A percentile compares a stretch with the other conserved stretches of the same genome.
phyloP scores from a whole-genome alignment of 2,329 filamentous ascomycete species.

The Monosporascus sp. region DNA sequence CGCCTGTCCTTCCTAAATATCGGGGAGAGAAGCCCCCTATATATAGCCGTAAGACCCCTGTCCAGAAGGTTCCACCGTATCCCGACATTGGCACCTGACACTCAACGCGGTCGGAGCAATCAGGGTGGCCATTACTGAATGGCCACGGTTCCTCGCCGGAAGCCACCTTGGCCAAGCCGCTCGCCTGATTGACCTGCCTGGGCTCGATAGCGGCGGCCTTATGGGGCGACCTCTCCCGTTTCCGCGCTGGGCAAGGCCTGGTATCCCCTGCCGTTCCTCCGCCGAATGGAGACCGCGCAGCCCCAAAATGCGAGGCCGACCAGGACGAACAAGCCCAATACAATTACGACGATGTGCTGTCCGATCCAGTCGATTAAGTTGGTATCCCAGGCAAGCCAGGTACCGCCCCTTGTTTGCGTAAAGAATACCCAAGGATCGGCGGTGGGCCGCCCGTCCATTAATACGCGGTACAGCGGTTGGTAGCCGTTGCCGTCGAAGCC shows the following conservation, averaged over 20 bases:
- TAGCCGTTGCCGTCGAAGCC: conserved; percentile 10
- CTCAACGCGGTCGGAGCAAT: too few species aligned
- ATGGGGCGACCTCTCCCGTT: background rate
- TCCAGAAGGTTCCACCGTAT: too few species aligned
- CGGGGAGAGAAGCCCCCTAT: too few species aligned
- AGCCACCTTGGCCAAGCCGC: too few species aligned
- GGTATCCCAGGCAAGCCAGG: conserved; percentile 27
- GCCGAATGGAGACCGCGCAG: background rate
- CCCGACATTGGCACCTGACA: too few species aligned
- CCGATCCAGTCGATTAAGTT: conserved; percentile 23
- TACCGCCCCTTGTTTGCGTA: conserved; percentile 22
- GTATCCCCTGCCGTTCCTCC: background rate
- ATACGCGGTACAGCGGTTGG: conserved; percentile 16
- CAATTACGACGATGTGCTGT: conserved; percentile 14
- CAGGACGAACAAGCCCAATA: background rate
- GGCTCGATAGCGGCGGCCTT: too few species aligned
- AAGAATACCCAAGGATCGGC: conserved; percentile 25
- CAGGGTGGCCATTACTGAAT: too few species aligned
- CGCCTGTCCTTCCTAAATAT: too few species aligned
- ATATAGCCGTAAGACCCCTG: too few species aligned
- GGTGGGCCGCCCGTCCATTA: conserved; percentile 22
- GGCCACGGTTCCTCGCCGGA: too few species aligned
- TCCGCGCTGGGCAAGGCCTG: background rate
- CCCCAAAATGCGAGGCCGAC: background rate
- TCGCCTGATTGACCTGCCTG: too few species aligned